Evolutionary conservation across 1,284 basidiomycete species (phyloP), one percentile per base, ranked within the genome.

Genomic region (Boletus calvinii): DNA sequence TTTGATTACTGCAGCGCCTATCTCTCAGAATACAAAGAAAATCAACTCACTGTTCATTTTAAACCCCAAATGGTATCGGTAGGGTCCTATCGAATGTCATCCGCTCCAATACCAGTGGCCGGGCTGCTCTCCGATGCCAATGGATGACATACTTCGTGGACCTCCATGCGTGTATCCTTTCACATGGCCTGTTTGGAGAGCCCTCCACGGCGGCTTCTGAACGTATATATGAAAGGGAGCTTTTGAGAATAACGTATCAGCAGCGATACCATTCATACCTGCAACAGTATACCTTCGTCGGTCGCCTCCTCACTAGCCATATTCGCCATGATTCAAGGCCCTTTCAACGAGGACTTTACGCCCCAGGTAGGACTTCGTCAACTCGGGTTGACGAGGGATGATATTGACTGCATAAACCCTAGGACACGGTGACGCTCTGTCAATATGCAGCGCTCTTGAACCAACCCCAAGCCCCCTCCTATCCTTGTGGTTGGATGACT

Each of bases 121-220:
- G 20, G 50, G 43, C 43, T 48, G 45, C 49, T 24, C 52, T 57
- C 55, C 61, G 53, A 12, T 53, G 45, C 53, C 53, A 61, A 57
- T 54, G 50, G 32, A 38, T 53, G 36, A 30, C 50, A 43, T 38
- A 18, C 46, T 43, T 50, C 46, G 36, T 34, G 39, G 50, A 17
- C 38, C 62, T 64, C 60, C 66, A 59, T 35, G 34, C 38, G 32
- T 47, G 35, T 39, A 48, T 26, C 46, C 38, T 20, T 54, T 63
- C 62, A 56, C 64, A 54, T 46, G 34, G 40, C 24, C 51, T 22
- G n/a, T 42, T 56, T 67, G 62, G 61, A 50, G 56, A 44, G 60
- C 52, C 13, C 61, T 67, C 62, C 64, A 64, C 15, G 48, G 41
- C 22, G 15, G 20, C 22, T 44, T 47, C 49, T 45, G 39, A 41